Conservation (phyloP, 2,329 filamentous ascomycete species). For the Lecanicillium sp. region DNA sequence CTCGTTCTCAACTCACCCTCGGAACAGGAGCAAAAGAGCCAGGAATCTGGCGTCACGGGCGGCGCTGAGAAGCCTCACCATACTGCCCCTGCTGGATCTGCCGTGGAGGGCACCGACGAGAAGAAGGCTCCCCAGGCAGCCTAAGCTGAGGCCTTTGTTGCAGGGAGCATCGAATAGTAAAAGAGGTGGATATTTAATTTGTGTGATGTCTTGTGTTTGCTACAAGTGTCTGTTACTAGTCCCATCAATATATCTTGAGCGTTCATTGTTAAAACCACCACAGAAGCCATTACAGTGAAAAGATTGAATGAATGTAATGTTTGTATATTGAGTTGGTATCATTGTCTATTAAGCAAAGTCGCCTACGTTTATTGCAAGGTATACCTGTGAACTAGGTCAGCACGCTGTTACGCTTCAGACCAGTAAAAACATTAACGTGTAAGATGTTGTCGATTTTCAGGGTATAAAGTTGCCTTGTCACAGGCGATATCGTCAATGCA, state of each 20-base stretch:
- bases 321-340: neutral
- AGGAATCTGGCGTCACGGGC: constrained; percentile 7
- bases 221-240: neutral
- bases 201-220: constrained; percentile 38
- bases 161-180: too few species aligned
- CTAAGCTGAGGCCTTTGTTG: too few species aligned
- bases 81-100: neutral
- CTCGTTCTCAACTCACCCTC: constrained; percentile 5
- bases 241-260: too few species aligned
- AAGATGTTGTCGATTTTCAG: constrained; percentile 15
- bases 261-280: too few species aligned
- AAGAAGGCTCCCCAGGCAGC: constrained; percentile 39
- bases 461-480: constrained; percentile 32
- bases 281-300: neutral
- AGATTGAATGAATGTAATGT: neutral
- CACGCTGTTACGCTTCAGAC: neutral
- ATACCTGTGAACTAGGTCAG: constrained; percentile 2
- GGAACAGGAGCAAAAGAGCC: neutral
- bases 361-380: too few species aligned
- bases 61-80: constrained; percentile 5
- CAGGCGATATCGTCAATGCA: constrained; percentile 37
- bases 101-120: constrained; percentile 9
- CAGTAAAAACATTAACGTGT: neutral
- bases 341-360: neutral
- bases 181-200: too few species aligned